phyloP scores from a whole-genome alignment of 1,139 yeast species.

The Blastobotrys indianensis region DNA sequence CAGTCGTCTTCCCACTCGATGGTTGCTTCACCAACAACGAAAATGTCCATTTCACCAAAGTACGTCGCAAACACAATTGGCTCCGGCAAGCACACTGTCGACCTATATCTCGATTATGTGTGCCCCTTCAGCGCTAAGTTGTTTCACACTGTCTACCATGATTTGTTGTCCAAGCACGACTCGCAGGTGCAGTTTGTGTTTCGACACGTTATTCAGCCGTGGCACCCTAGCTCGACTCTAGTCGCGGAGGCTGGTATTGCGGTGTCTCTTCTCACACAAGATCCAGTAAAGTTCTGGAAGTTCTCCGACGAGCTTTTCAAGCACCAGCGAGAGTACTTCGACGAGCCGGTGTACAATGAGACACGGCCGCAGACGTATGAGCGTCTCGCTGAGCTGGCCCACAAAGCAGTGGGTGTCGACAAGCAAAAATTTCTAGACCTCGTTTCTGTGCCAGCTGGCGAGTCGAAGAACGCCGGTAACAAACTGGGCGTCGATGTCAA shows the following conservation, averaged over 20 bases:
- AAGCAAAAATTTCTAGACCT: conserved; percentile 27
- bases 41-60: conserved; percentile 31
- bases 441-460: conserved; percentile 27
- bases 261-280: conserved; percentile 46
- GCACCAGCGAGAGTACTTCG: conserved; percentile 45
- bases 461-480: conserved; percentile 52
- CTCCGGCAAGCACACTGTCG: conserved; percentile 36
- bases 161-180: conserved; percentile 48
- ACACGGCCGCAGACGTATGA: conserved; percentile 53
- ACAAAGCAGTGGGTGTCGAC: conserved; percentile 34
- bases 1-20: too few species aligned
- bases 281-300: conserved; percentile 58
- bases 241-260: conserved; percentile 71
- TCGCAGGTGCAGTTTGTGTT: conserved; percentile 47
- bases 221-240: conserved; percentile 72
- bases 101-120: conserved; percentile 64
- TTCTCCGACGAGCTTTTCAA: conserved; percentile 51
- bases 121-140: conserved; percentile 71
- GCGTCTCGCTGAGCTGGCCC: conserved; percentile 50
- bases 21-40: neutral
- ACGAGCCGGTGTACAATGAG: conserved; percentile 50
- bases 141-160: conserved; percentile 48
- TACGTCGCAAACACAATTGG: conserved; percentile 30
- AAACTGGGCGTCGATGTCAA: conserved; percentile 57
- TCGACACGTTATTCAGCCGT: conserved; percentile 72